Conservation (phyloP, 2,329 filamentous ascomycete genomes). For the Stagonosporopsis tanaceti region DNA sequence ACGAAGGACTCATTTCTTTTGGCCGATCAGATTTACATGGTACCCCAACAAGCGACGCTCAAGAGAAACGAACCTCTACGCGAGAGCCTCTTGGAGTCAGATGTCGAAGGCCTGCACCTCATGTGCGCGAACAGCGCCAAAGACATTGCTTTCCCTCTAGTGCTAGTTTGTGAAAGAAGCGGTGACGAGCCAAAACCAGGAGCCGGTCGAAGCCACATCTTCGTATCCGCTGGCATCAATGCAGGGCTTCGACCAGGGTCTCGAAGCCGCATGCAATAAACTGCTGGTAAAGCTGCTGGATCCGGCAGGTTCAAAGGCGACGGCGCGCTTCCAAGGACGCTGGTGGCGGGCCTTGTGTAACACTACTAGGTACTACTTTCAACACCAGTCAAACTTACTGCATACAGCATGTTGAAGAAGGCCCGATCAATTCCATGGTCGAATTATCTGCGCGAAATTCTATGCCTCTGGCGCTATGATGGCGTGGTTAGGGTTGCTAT, state of each 20-base stretch:
- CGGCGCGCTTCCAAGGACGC: constrained; percentile 14
- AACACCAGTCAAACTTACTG: constrained; percentile 5
- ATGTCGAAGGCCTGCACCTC: no score
- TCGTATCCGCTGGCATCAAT: constrained; percentile 7
- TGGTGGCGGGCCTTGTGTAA: constrained; percentile 21
- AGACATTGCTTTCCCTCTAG: not conserved
- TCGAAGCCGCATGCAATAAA: constrained; percentile 7
- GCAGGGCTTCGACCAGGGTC: constrained; percentile 9
- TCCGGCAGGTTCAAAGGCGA: constrained; percentile 12
- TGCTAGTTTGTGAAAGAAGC: not conserved
- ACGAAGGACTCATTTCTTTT: no score
- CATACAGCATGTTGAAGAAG: constrained; percentile 5
- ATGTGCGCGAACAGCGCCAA: not conserved
- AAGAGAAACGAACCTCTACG: no score
- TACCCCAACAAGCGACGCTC: no score
- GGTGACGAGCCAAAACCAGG: not conserved
- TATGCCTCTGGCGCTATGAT: not conserved
- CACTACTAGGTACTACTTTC: constrained; percentile 14
- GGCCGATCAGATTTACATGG: no score
- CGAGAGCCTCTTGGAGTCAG: no score
- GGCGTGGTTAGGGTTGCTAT: not conserved
- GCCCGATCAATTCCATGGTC: not conserved
- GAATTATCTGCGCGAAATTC: not conserved
- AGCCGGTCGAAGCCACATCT: not conserved
- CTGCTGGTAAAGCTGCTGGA: constrained; percentile 10